A percentile compares a stretch with the other conserved stretches of the same genome.
These are phyloP conservation scores for Debaryomyces prosopidis DNA, from an alignment of 805 yeast species.

Conservation along the genomic window DNA sequence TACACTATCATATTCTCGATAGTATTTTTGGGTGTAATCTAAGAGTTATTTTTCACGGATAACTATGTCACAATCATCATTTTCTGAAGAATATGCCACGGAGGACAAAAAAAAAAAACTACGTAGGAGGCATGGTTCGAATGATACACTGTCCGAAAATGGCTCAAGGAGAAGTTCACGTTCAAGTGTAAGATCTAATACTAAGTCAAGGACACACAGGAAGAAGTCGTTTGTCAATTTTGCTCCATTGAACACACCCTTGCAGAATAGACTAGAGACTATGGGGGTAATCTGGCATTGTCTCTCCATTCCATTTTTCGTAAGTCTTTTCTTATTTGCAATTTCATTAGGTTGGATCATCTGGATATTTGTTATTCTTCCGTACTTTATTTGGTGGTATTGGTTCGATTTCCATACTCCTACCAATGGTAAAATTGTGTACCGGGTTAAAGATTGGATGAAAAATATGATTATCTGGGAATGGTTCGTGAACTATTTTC, in stretches of 20 bases:
- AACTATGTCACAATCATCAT: too few relatives aligned
- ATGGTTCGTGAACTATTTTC: conserved; percentile 77
- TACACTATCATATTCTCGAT: too few relatives aligned
- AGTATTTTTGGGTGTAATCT: too few relatives aligned
- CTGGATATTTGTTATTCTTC: conserved; percentile 65
- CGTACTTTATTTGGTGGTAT: conserved; percentile 59
- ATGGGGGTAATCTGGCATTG: conserved; percentile 72
- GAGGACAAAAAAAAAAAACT: background rate
- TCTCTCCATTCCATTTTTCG: conserved; percentile 61
- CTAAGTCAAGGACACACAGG: background rate
- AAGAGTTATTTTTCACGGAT: too few relatives aligned
- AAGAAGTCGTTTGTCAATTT: conserved; percentile 27
- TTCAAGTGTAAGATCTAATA: background rate
- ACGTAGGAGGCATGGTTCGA: background rate
- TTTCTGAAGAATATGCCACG: background rate
- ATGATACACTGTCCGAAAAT: background rate
- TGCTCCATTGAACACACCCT: conserved; percentile 60
- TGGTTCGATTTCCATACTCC: conserved; percentile 67
- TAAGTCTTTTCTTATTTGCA: conserved; percentile 52
- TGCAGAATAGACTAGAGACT: conserved; percentile 62
- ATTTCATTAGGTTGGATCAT: conserved; percentile 52
- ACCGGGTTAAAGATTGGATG: conserved; percentile 57
- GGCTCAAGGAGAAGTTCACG: background rate
- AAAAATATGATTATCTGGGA: conserved; percentile 63
- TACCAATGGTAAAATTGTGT: conserved; percentile 66